Evolutionary conservation across 257 asterid species (phyloP).

Genomic region (Hygrophila difformis): DNA sequence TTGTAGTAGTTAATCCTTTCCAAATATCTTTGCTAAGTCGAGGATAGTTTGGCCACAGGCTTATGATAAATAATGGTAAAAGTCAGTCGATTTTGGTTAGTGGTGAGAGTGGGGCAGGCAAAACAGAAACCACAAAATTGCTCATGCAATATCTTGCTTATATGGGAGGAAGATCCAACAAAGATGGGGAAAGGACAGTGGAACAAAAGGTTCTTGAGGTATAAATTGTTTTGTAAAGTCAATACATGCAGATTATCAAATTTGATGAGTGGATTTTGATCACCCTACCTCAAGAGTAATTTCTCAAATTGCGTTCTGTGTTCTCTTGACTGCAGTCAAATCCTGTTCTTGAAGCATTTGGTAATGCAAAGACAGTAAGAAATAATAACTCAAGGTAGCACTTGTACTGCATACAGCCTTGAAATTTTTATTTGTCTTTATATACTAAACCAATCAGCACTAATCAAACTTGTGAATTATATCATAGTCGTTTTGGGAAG

Average conservation of each 20-base stretch:
- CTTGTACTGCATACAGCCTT: too few relatives aligned
- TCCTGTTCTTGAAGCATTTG: conserved; percentile 99
- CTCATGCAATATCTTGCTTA: conserved; percentile 97
- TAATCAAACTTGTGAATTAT: conserved; percentile 19
- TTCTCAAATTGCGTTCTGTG: conserved; percentile 11
- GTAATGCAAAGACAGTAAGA: conserved; percentile 97
- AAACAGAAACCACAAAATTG: conserved; percentile 95
- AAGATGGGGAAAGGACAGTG: conserved; percentile 78
- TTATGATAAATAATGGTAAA: conserved; percentile 87
- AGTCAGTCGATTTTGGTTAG: conserved; percentile 97
- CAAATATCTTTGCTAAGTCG: conserved; percentile 24
- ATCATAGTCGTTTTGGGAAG: conserved; percentile 95
- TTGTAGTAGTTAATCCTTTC: conserved; percentile 23
- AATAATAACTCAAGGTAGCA: conserved; percentile 98
- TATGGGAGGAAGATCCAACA: conserved; percentile 89
- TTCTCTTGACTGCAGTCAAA: conserved; percentile 62
- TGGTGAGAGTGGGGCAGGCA: conserved; percentile 99
- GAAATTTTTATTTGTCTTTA: conserved; percentile 6
- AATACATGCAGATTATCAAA: background rate
- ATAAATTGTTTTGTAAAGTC: conserved; percentile 19
- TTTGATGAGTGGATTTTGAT: conserved; percentile 6
- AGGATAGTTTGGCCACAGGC: conserved; percentile 53
- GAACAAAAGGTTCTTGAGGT: conserved; percentile 99
- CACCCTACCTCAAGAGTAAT: conserved; percentile 7
- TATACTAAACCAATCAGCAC: conserved; percentile 8